phyloP scores from a whole-genome alignment of 768 basidiomycete genomes.

The Cyathus striatus region DNA sequence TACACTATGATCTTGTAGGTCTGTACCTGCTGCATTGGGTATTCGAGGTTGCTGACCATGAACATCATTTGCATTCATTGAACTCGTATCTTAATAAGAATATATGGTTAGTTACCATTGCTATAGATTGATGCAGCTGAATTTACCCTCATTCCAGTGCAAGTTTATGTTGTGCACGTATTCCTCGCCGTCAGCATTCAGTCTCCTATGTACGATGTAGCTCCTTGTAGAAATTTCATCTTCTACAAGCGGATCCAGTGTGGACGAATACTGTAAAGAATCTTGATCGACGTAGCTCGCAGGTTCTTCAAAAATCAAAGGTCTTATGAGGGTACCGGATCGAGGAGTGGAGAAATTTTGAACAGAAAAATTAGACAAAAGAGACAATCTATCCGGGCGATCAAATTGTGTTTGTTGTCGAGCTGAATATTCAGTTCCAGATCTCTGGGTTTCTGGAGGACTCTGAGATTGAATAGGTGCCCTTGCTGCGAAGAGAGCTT shows the following conservation, averaged over 20 bases:
- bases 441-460: background rate
- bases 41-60: background rate
- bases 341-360: slow-evolving; percentile 32
- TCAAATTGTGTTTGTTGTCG: background rate
- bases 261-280: slow-evolving; percentile 1
- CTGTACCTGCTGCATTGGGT: background rate
- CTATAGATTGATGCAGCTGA: too few species aligned
- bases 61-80: background rate
- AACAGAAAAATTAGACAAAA: slow-evolving; percentile 36
- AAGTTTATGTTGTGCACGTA: slow-evolving; percentile 32
- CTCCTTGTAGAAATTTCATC: slow-evolving; percentile 16
- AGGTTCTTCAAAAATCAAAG: slow-evolving; percentile 37
- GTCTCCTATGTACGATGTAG: slow-evolving; percentile 29
- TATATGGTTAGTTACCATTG: slow-evolving; percentile 16
- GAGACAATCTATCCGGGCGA: slow-evolving; percentile 26
- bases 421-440: background rate
- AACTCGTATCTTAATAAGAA: background rate
- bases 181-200: slow-evolving; percentile 32
- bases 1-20: background rate
- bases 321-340: slow-evolving; percentile 21
- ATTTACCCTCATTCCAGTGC: slow-evolving; percentile 29
- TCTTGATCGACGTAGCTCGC: slow-evolving; percentile 19
- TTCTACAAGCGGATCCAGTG: slow-evolving; percentile 5
- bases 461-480: background rate
- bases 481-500: background rate